Percentiles rank a stretch among this genome's conserved stretches.
Conservation (phyloP, 1,139 yeast species). For the Suhomyces chickasaworum region DNA sequence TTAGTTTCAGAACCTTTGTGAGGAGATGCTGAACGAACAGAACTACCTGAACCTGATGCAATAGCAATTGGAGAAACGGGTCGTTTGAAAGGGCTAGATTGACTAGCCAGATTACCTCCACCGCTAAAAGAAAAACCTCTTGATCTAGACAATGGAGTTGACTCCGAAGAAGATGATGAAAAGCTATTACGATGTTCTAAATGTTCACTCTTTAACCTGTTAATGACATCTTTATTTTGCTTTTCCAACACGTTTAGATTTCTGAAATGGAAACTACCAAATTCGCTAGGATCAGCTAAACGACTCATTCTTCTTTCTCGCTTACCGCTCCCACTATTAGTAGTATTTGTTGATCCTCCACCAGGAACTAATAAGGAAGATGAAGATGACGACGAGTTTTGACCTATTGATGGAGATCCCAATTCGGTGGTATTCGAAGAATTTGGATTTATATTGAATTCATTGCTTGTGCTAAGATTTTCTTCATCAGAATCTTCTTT, state of each 20-base stretch:
- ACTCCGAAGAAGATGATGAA: conserved; percentile 48
- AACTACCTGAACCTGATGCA: conserved; percentile 11
- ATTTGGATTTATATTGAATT: conserved; percentile 9
- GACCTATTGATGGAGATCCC: conserved; percentile 23
- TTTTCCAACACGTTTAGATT: conserved; percentile 88
- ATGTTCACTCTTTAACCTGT: conserved; percentile 82
- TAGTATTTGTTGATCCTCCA: conserved; percentile 8
- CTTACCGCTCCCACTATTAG: conserved; percentile 26
- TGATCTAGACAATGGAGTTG: conserved; percentile 38
- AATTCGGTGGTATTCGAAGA: conserved; percentile 19
- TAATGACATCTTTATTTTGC: conserved; percentile 91
- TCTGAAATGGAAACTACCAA: conserved; percentile 91
- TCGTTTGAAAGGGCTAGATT: conserved; percentile 40
- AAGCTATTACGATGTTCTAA: conserved; percentile 53
- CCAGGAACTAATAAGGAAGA: conserved; percentile 19
- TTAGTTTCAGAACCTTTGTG: conserved; percentile 11
- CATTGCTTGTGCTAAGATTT: conserved; percentile 14
- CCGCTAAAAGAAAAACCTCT: conserved; percentile 43
- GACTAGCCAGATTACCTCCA: conserved; percentile 14
- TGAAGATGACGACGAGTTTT: conserved; percentile 13
- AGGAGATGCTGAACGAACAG: conserved; percentile 33
- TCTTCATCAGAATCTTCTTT: conserved; percentile 47
- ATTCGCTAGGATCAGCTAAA: conserved; percentile 74
- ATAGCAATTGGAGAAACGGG: conserved; percentile 31
- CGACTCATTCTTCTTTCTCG: conserved; percentile 69